Evolutionary conservation across 495 filamentous ascomycete genomes (phyloP).

Genomic region (Aspergillus diversus): DNA sequence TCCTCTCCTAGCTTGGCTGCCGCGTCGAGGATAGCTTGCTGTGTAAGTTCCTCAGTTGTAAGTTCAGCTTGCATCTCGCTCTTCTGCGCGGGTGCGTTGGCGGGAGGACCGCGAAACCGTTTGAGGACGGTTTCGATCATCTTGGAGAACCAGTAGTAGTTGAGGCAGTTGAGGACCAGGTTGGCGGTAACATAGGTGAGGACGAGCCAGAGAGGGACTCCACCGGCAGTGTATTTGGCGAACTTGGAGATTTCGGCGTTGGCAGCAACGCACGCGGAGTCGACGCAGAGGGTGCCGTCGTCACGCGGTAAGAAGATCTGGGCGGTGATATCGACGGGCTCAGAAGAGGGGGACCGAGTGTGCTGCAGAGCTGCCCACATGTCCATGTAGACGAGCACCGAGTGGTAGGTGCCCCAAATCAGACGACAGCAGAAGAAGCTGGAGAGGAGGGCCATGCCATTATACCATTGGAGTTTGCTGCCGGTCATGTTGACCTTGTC

Average conservation of each 20-base stretch:
- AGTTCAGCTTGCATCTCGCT: conserved; percentile 21
- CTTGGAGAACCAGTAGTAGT: conserved; percentile 96
- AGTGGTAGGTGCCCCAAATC: conserved; percentile 88
- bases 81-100: background rate
- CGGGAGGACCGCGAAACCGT: conserved; percentile 65
- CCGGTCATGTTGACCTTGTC: conserved; percentile 97
- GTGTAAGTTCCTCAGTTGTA: conserved; percentile 32
- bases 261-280: conserved; percentile 40
- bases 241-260: conserved; percentile 57
- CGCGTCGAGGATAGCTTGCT: conserved; percentile 42
- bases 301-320: conserved; percentile 42
- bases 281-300: conserved; percentile 36
- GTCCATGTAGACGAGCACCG: conserved; percentile 74
- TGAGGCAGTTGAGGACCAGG: conserved; percentile 78
- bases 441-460: conserved; percentile 66
- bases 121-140: conserved; percentile 93
- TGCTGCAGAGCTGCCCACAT: conserved; percentile 68
- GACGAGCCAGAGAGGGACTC: conserved; percentile 81
- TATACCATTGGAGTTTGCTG: conserved; percentile 78
- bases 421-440: conserved; percentile 90
- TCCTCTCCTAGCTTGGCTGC: conserved; percentile 41
- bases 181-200: conserved; percentile 76
- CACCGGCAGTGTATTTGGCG: conserved; percentile 45
- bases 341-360: conserved; percentile 38
- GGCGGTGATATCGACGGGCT: conserved; percentile 38